phyloP scores from a whole-genome alignment of 1,284 basidiomycete genomes.

The Meripilus lineatus region DNA sequence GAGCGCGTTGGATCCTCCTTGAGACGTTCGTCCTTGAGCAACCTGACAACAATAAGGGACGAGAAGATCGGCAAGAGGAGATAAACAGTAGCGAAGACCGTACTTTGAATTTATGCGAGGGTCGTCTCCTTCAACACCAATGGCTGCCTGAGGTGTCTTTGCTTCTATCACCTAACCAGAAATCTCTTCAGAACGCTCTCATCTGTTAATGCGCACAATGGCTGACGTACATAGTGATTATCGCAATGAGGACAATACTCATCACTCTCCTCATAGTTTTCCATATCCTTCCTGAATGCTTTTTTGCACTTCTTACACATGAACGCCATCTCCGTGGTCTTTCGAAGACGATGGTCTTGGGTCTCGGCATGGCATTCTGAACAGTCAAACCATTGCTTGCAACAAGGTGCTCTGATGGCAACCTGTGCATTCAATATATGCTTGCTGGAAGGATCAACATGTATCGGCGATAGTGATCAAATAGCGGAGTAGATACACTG shows the following conservation, averaged over 20 bases:
- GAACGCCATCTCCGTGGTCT: constrained; percentile 89
- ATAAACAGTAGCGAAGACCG: constrained; percentile 17
- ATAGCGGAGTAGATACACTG: too few relatives aligned
- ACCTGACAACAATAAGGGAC: constrained; percentile 31
- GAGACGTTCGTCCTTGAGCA: constrained; percentile 70
- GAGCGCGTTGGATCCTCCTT: constrained; percentile 46
- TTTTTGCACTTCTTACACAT: constrained; percentile 98
- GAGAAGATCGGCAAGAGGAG: not conserved
- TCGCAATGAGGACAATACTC: constrained; percentile 98
- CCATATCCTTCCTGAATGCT: constrained; percentile 95
- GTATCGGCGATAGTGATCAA: too few relatives aligned
- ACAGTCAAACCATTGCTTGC: constrained; percentile 95
- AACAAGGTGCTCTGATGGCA: constrained; percentile 90
- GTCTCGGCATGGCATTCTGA: constrained; percentile 89
- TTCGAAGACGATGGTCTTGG: constrained; percentile 69
- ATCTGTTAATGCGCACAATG: constrained; percentile 1
- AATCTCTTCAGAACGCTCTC: not conserved
- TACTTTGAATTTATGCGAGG: constrained; percentile 82
- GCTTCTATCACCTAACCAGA: constrained; percentile 80
- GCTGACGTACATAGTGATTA: constrained; percentile 84
- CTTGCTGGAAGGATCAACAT: constrained; percentile 78
- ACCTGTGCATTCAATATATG: constrained; percentile 93
- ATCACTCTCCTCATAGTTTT: constrained; percentile 88
- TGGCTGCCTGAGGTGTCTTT: constrained; percentile 82
- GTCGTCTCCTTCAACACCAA: constrained; percentile 90